Evolutionary conservation across 495 filamentous ascomycete genomes (phyloP), one percentile per base, ranked within the genome.

Genomic region (Physcia stellaris): DNA sequence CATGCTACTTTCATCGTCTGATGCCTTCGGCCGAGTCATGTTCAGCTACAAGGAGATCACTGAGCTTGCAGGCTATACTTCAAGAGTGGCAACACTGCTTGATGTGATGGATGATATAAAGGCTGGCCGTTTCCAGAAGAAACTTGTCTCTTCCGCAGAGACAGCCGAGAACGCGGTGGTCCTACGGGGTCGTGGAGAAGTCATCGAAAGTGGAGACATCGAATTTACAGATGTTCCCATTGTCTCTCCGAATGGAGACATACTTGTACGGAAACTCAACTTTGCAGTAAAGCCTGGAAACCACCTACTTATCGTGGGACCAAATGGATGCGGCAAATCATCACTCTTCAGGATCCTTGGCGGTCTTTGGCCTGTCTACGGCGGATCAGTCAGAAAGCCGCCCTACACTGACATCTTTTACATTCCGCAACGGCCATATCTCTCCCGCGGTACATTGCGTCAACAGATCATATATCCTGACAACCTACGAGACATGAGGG

Each of bases 401-500:
- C 75, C 79, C 0, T 83, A 84, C 46, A 72, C 78, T 31, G 80
- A 88, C 49, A 95, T 98, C 52, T 98, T 96, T 66, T 98, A 98
- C 61, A 94, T 98, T 50, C 90, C 90, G 0, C 90, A 98, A 53
- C 77, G 90, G 1, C 90, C 90, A 0, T 98, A 98, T 52, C 70
- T 98, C 2, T 86, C 81, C 21, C 74, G 82, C 20, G 90, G 90
- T 13, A 82, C 78, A 1, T 73, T 98, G 17, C 77, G 90, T 27
- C 86, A 96, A 56, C 90, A 98, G 53, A 83, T 98, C 46, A 95
- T 86, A 42, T 98, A 96, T 58, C 90, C 90, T 0, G 88, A 98
- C 58, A 74, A 73, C n/a, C 53, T 87, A 4, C 75, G 81, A 41
- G 81, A 83, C 42, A 94, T 95, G 77, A 80, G 80, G 35, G 70